phyloP scores from a whole-genome alignment of 2,329 filamentous ascomycete species.

The Exserohilum rostratum region DNA sequence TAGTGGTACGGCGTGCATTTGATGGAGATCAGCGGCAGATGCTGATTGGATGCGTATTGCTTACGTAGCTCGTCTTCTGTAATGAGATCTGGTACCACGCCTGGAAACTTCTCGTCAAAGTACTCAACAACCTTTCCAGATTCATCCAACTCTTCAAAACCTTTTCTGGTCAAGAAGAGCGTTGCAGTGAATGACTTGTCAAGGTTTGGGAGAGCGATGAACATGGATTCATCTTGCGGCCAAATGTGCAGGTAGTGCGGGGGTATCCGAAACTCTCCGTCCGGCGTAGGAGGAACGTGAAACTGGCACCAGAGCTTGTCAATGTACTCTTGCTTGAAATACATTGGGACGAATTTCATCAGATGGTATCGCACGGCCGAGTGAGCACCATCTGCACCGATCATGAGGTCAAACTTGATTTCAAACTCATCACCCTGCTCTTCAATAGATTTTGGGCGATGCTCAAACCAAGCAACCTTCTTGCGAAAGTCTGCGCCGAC shows the following conservation, averaged over 20 bases:
- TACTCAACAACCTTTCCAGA: conserved; percentile 68
- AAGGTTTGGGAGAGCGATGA: conserved; percentile 90
- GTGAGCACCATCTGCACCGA: conserved; percentile 94
- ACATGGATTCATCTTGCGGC: conserved; percentile 95
- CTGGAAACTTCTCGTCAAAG: conserved; percentile 85
- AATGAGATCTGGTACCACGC: conserved; percentile 74
- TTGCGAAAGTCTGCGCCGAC: conserved; percentile 83
- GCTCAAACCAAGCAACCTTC: conserved; percentile 87
- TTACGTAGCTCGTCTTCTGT: conserved; percentile 68
- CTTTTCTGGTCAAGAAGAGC: conserved; percentile 77
- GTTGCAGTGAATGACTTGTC: conserved; percentile 96
- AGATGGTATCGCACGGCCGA: conserved; percentile 88
- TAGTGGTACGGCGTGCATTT: conserved; percentile 92
- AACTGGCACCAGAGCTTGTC: conserved; percentile 99
- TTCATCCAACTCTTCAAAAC: conserved; percentile 72
- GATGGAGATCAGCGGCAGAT: conserved; percentile 89
- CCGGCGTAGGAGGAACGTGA: conserved; percentile 66
- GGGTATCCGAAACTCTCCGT: conserved; percentile 74
- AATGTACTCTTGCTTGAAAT: conserved; percentile 93
- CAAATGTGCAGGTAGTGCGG: conserved; percentile 97
- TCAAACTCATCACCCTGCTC: conserved; percentile 68
- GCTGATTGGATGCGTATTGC: conserved; percentile 82
- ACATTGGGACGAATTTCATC: conserved; percentile 92
- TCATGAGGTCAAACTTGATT: conserved; percentile 86
- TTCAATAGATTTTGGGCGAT: conserved; percentile 37